Evolutionary conservation across 768 basidiomycete species (phyloP), one percentile per base, ranked within the genome.

Genomic region (Tephrocybe sp.): DNA sequence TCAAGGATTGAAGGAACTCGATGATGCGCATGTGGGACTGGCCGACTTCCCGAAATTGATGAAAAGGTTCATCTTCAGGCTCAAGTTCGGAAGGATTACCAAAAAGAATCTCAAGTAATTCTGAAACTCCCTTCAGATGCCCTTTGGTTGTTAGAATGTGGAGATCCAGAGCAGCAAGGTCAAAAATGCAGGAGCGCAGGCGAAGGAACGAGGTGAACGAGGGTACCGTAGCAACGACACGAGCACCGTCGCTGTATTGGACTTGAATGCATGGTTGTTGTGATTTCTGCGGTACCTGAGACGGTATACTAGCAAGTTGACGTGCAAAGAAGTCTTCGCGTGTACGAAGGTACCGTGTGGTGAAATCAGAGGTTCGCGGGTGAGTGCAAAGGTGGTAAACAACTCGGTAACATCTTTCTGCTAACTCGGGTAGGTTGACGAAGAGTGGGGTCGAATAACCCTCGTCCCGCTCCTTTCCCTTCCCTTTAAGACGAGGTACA

Each of bases 301-400:
- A 80, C 1, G 93, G 89, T 24, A 95, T 75, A 9, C 76, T 80
- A 5, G 83, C 78, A n/a, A 96, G 77, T 61, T 97, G 94, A 2
- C 89, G 80, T 3, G 83, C 82, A 60, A 94, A 93, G 71, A 94
- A 98, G 60, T 94, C 86, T 64, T 96, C 89, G 8, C 86, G 76
- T 2, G 89, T 91, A 28, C 90, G 85, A 27, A 97, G 77, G 62
- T 96, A 97, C 0, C 92, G 83, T 68, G 89, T 86, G 4, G 83
- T 85, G 47, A 85, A 83, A 28, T 86, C 83, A 0, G 89, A 89
- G 0, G 94, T 96, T 32, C 81, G 76, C 8, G 87, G 79, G 60
- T 98, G 92, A n/a, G 84, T 77, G 68, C 91, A 96, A 0, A 98
- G 79, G 51, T 96, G 89, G 62, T 89, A 78, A 16, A 98, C 70